These are phyloP conservation scores for Teunomyces tritomae DNA, from an alignment of 805 yeast species.

Conservation along the genomic window DNA sequence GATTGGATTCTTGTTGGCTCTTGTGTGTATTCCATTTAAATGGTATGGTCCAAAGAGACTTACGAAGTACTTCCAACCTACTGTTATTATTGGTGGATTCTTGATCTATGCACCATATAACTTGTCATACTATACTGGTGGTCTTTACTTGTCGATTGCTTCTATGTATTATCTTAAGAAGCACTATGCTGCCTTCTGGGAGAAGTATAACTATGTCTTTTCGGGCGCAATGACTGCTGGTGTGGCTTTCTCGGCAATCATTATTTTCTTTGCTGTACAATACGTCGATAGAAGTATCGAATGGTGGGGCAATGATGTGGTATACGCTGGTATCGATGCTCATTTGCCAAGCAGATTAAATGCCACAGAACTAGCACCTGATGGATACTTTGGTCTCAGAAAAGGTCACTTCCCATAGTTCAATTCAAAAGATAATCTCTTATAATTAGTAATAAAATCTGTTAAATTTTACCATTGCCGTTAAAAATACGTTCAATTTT, in stretches of 20 bases:
- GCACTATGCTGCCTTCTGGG: slow-evolving; percentile 31
- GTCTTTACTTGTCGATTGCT: slow-evolving; percentile 23
- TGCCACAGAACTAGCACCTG: slow-evolving; percentile 21
- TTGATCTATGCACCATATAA: slow-evolving; percentile 33
- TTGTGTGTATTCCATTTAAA: slow-evolving; percentile 17
- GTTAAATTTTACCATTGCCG: too few species aligned
- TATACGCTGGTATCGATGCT: slow-evolving; percentile 36
- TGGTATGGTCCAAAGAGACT: slow-evolving; percentile 15
- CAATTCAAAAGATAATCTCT: background rate
- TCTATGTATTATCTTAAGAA: slow-evolving; percentile 31
- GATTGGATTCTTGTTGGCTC: slow-evolving; percentile 29
- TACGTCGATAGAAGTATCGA: slow-evolving; percentile 26
- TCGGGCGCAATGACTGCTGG: slow-evolving; percentile 32
- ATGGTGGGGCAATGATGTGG: slow-evolving; percentile 35
- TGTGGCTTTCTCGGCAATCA: slow-evolving; percentile 32
- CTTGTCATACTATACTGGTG: slow-evolving; percentile 28
- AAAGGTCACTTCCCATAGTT: slow-evolving; percentile 20
- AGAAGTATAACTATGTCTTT: slow-evolving; percentile 34
- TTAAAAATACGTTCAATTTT: too few species aligned
- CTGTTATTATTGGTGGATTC: slow-evolving; percentile 31
- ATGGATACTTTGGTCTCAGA: slow-evolving; percentile 40
- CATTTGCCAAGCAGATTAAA: slow-evolving; percentile 5
- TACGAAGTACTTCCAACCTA: slow-evolving; percentile 32
- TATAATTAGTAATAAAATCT: too few species aligned
- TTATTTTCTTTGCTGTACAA: slow-evolving; percentile 37